Evolutionary conservation across 2,329 filamentous ascomycete genomes (phyloP).

Genomic region (Aspergillus cejpii): DNA sequence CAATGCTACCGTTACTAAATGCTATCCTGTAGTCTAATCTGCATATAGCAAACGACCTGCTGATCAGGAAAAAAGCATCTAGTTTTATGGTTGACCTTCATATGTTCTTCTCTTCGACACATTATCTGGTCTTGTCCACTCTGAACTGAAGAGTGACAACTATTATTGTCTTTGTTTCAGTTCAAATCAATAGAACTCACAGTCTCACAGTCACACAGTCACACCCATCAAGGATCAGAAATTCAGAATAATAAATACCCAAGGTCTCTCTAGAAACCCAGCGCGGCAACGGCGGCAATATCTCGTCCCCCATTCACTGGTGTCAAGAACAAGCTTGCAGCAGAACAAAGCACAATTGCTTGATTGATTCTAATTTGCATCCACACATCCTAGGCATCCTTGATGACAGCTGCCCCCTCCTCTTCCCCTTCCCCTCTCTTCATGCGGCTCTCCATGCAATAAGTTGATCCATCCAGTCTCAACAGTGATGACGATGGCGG

Average conservation of each 20-base stretch:
- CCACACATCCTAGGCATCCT: not conserved
- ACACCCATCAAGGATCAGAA: too few species aligned
- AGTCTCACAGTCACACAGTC: too few species aligned
- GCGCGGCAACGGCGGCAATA: conserved; percentile 5
- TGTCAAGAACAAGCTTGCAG: not conserved
- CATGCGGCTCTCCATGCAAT: conserved; percentile 6
- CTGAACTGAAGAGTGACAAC: too few species aligned
- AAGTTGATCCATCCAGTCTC: conserved; percentile 4
- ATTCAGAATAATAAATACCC: too few species aligned
- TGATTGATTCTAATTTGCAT: not conserved
- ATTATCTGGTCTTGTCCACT: too few species aligned
- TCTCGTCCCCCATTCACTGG: not conserved
- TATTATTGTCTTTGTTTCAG: too few species aligned
- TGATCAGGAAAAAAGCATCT: not conserved
- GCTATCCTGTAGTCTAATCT: not conserved
- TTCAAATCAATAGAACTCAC: too few species aligned
- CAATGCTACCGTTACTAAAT: not conserved
- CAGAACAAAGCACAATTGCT: not conserved
- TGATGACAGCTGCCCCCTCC: not conserved
- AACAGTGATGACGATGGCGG: conserved; percentile 15
- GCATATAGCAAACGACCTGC: conserved; percentile 3
- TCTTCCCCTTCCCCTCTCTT: conserved; percentile 7
- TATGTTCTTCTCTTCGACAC: not conserved
- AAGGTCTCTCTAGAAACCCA: not conserved
- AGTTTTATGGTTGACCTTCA: too few species aligned